A percentile compares a stretch with the other conserved stretches of the same genome.
Conservation (phyloP, 2,329 filamentous ascomycete genomes). For the Metarhizium guizhouense region DNA sequence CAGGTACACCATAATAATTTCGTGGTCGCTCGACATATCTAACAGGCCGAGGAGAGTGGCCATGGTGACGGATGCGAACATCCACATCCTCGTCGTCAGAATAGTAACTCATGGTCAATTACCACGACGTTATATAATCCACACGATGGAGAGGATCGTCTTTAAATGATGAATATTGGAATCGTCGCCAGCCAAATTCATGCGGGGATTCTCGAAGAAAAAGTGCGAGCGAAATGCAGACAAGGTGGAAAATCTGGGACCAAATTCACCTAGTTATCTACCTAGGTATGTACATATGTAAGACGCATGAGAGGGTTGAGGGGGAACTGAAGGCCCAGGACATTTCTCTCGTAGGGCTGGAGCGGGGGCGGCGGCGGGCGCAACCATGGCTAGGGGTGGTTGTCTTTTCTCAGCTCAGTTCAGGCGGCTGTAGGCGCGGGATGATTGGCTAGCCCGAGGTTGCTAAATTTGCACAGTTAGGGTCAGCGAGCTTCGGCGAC, state of each 20-base stretch:
- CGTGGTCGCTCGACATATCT: slow-evolving; percentile 37
- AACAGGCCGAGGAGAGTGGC: slow-evolving; percentile 29
- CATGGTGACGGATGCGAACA: slow-evolving; percentile 36
- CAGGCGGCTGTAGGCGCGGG: neutral
- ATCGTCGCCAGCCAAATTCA: too few species aligned
- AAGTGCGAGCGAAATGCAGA: too few species aligned
- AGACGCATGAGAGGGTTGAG: too few species aligned
- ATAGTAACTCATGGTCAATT: slow-evolving; percentile 26
- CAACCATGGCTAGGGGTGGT: neutral
- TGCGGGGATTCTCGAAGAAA: too few species aligned
- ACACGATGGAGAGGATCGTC: slow-evolving; percentile 11
- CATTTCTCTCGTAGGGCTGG: slow-evolving; percentile 3
- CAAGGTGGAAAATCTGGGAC: too few species aligned
- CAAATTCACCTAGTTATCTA: too few species aligned
- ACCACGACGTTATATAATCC: slow-evolving; percentile 9
- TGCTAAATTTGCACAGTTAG: too few species aligned
- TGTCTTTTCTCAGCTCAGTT: neutral
- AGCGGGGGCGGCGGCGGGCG: neutral
- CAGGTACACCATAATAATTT: slow-evolving; percentile 30
- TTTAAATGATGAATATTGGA: too few species aligned
- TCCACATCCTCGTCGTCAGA: slow-evolving; percentile 48
- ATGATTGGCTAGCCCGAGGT: too few species aligned
- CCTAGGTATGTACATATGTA: too few species aligned
- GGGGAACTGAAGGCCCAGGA: too few species aligned
- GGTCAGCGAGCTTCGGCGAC: too few species aligned